These are phyloP conservation scores for Pascua sp. DNA, from an alignment of 1,284 basidiomycete genomes.

Conservation along the genomic window DNA sequence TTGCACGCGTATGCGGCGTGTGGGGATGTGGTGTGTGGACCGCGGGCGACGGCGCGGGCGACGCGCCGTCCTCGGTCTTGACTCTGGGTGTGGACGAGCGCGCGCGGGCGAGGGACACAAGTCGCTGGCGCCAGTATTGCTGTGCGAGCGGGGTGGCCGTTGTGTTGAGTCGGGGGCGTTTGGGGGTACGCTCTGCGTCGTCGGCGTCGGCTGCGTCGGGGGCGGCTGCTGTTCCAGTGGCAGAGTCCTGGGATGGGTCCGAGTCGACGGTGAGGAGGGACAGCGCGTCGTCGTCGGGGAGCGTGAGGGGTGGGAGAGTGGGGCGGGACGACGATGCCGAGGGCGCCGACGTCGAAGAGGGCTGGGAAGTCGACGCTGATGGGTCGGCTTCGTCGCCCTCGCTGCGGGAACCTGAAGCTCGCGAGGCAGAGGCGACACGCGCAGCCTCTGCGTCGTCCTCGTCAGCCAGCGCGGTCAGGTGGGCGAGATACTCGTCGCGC, in stretches of 20 bases:
- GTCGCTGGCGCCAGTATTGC: slow-evolving; percentile 15
- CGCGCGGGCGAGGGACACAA: slow-evolving; percentile 2
- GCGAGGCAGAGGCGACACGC: no score
- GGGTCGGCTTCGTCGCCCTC: not conserved
- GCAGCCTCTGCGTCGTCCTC: not conserved
- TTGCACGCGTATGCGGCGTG: not conserved
- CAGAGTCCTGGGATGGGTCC: no score
- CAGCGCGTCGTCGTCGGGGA: no score
- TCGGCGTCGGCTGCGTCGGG: not conserved
- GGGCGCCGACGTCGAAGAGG: not conserved
- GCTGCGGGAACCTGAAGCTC: no score
- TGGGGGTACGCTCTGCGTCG: not conserved
- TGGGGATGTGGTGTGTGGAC: not conserved
- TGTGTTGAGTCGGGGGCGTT: slow-evolving; percentile 4
- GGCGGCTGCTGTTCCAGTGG: not conserved
- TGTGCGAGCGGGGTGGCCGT: slow-evolving; percentile 6
- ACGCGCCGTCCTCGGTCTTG: slow-evolving; percentile 5
- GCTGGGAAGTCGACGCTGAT: not conserved
- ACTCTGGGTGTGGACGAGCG: slow-evolving; percentile 5
- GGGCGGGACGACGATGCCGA: not conserved
- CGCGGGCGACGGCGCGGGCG: not conserved
- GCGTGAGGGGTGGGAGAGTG: no score
- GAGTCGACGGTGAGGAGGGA: no score
- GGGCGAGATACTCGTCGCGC: slow-evolving; percentile 24
- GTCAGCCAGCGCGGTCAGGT: slow-evolving; percentile 2